Base-by-base conservation (phyloP, 1,139 yeast genomes). In the Pichia terricola region DNA sequence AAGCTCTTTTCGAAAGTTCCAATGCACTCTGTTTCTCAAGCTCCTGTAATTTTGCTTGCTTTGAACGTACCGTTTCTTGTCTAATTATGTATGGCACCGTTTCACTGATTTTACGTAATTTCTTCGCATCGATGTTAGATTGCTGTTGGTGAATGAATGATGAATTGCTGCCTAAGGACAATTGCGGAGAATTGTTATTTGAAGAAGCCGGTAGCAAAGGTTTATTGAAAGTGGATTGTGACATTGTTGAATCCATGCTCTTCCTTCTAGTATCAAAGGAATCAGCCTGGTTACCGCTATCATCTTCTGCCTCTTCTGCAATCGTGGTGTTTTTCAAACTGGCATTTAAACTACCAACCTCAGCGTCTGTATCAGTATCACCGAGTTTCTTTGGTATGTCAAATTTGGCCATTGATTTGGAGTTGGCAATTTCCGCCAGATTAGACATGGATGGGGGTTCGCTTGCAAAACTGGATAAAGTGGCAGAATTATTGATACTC, bases 81-180 rank as follows among this genome's bases (percentile, higher is more conserved):
- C 85, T 75, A 51, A 83, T 67, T 34, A 82, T 83, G 53, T 83
- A 83, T 33, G 94, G 94, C 31, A 83, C 86, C 2, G 91, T 83
- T 58, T 82, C 91, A 34, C 88, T 79, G 45, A 83, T 78, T 59
- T 79, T 83, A 59, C 94, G 73, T 53, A 83, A 68, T 62, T 81
- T 85, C 53, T 72, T 72, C 50, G 85, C 73, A 55, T 81, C 83
- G 37, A 58, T 51, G n/a, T 48, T 50, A 6, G 62, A 52, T 66
- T 76, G 61, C 30, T 44, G 47, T 31, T 44, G 38, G 3, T 40
- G 34, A 16, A 34, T 11, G 28, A 35, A 51, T 25, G 58, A 50
- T 26, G 30, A 39, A 28, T 38, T 35, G 34, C 44, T 44, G n/a
- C 26, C 26, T 3, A 35, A 9, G 7, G 55, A 50, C 3, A 51